Evolutionary conservation across 768 basidiomycete species (phyloP), one percentile per base, ranked within the genome.

Genomic region (Pisolithus sp.): DNA sequence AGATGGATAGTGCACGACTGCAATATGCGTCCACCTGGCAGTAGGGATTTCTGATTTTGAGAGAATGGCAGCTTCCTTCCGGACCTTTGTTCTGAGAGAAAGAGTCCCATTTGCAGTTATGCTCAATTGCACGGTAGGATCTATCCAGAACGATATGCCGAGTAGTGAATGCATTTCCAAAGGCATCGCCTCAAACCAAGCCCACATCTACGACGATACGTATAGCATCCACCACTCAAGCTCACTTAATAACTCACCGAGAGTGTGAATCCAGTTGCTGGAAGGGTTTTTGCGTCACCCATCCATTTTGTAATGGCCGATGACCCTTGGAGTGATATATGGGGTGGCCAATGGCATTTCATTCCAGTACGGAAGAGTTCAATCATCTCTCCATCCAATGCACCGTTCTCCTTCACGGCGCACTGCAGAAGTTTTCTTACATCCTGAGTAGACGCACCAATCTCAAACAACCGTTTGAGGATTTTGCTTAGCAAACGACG

Each of bases 301-400:
- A 81, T 76, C 1, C 68, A 66, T 30, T 84, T 62, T 4, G 73
- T 69, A 6, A 89, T 56, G 8, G 77, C 68, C 3, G 85, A 78
- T 5, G 70, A 63, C 2, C 76, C 75, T 61, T 82, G 81, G 58
- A 91, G 69, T 3, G 81, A 86, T 53, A 93, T 78, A 62, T 92
- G 89, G 51, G 82, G 79, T 0, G 86, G 81, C 90, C 89, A 92
- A 31, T 81, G 76, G 37, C 82, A 81, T 64, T 80, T 85, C 75
- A 88, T 83, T 3, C 80, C 82, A 43, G 77, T 75, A 7, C 85
- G 79, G 49, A 92, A 74, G 24, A 89, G 67, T 41, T 89, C 88
- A 42, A 91, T 63, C 34, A 88, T 74, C 44, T 87, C 86, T 6
- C 68, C 62, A 54, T 89, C 81, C 23, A 89, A 63, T 0, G 69